phyloP scores from a whole-genome alignment of 176 grass and related monocot species.

The Urochloa ruziziensis region DNA sequence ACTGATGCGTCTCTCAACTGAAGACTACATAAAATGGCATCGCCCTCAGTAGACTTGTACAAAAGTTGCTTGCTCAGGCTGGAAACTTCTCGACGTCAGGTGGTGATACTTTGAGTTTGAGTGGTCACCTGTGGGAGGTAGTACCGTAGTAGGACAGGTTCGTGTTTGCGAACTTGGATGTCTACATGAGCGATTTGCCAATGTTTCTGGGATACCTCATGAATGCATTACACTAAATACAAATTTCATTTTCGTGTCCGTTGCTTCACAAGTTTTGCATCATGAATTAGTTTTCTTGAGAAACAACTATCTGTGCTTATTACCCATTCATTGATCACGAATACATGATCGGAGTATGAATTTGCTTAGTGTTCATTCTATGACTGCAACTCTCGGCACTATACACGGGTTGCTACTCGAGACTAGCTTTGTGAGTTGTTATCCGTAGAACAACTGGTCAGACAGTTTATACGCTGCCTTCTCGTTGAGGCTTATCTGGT shows the following conservation, averaged over 20 bases:
- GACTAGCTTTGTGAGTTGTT: no score
- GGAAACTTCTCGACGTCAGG: background rate
- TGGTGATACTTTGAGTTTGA: background rate
- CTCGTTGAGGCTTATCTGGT: background rate
- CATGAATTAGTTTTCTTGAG: background rate
- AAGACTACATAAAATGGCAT: background rate
- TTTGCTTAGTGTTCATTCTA: background rate
- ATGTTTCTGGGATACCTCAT: background rate
- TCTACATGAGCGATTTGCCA: background rate
- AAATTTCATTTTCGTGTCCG: background rate
- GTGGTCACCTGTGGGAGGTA: background rate
- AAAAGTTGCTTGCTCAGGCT: conserved; percentile 9
- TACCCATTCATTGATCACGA: background rate
- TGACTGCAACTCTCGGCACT: background rate
- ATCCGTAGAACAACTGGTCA: no score
- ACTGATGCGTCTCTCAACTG: background rate
- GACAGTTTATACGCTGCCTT: background rate
- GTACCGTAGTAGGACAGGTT: background rate
- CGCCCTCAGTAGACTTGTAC: background rate
- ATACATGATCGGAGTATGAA: background rate
- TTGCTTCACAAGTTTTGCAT: background rate
- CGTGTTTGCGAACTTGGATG: background rate
- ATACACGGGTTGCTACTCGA: background rate
- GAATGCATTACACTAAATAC: background rate
- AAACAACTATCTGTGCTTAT: background rate